Evolutionary conservation across 305 asterid species (phyloP).

Genomic region (Caryopteris hybrid): DNA sequence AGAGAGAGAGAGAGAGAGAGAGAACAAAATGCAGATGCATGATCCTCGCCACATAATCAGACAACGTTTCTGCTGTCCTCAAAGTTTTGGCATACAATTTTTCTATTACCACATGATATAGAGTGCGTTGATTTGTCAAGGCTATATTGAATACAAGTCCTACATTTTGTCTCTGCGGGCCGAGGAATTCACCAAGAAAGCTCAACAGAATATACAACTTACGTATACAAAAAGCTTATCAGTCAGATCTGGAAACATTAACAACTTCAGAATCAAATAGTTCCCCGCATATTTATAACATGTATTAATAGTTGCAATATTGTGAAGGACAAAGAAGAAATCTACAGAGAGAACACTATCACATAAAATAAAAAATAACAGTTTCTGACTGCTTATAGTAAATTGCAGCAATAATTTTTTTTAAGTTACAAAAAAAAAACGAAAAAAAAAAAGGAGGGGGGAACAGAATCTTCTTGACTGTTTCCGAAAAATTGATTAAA

Average conservation of each 20-base stretch:
- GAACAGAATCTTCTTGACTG: not conserved
- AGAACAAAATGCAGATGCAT: not conserved
- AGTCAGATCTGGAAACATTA: not conserved
- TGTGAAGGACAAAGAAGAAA: not conserved
- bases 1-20: too few relatives aligned
- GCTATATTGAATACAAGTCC: not conserved
- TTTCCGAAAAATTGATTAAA: not conserved
- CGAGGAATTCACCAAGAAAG: too few relatives aligned
- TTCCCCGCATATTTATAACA: not conserved
- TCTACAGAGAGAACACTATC: not conserved
- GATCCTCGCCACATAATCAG: not conserved
- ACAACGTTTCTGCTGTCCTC: not conserved
- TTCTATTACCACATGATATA: not conserved
- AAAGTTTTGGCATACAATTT: not conserved
- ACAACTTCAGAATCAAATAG: slow-evolving; percentile 1
- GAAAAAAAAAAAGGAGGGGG: too few relatives aligned
- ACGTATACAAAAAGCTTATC: not conserved
- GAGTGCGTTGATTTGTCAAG: not conserved
- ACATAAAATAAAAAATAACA: not conserved
- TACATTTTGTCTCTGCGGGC: too few relatives aligned
- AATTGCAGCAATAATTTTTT: not conserved
- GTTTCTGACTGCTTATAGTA: not conserved
- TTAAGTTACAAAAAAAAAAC: too few relatives aligned
- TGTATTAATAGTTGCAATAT: not conserved
- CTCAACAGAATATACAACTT: too few relatives aligned